Evolutionary conservation across 2,329 filamentous ascomycete species (phyloP).

Genomic region (Nemania bipapillata): DNA sequence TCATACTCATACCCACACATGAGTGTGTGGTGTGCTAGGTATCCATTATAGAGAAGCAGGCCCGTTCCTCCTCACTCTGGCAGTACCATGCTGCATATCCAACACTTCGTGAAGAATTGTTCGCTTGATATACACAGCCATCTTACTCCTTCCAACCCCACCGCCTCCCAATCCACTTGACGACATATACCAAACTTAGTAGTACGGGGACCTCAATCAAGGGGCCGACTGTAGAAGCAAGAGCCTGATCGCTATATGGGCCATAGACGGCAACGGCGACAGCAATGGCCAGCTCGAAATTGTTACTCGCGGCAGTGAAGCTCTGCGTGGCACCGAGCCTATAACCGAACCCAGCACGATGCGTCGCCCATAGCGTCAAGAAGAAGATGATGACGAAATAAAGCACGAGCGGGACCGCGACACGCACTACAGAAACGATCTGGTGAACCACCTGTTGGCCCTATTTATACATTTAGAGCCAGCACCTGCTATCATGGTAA

Average conservation of each 20-base stretch:
- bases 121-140: neutral
- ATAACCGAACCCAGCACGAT: slow-evolving; percentile 79
- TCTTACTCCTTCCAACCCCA: slow-evolving; percentile 63
- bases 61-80: neutral
- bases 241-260: slow-evolving; percentile 78
- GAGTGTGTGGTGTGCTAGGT: too few relatives aligned
- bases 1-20: too few relatives aligned
- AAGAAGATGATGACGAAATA: slow-evolving; percentile 84
- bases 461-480: slow-evolving; percentile 10
- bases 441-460: slow-evolving; percentile 81
- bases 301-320: slow-evolving; percentile 91
- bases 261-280: slow-evolving; percentile 86
- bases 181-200: slow-evolving; percentile 78
- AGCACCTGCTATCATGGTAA: neutral
- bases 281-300: slow-evolving; percentile 91
- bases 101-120: neutral
- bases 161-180: slow-evolving; percentile 67
- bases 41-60: neutral
- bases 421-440: slow-evolving; percentile 82
- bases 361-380: slow-evolving; percentile 69
- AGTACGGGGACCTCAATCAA: slow-evolving; percentile 88
- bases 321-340: slow-evolving; percentile 77
- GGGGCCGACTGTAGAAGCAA: slow-evolving; percentile 85
- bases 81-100: neutral
- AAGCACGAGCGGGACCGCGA: slow-evolving; percentile 81